Evolutionary conservation across 2,329 filamentous ascomycete species (phyloP).

Genomic region (Colletotrichum sp.): DNA sequence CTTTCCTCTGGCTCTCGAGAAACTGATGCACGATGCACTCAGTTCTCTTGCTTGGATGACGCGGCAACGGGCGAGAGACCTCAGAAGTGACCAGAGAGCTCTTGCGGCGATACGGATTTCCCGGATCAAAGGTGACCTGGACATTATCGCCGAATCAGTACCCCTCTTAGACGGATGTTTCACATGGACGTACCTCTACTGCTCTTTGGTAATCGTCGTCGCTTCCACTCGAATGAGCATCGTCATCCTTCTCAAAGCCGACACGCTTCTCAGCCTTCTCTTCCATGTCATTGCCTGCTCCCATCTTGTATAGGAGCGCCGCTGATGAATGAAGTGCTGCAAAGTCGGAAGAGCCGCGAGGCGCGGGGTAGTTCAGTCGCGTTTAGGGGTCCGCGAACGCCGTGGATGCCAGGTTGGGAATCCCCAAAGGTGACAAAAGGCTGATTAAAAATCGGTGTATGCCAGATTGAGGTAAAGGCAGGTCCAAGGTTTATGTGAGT

Average conservation of each 20-base stretch:
- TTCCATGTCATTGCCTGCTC: not conserved
- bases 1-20: slow-evolving; percentile 59
- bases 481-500: not conserved
- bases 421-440: not conserved
- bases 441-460: not conserved
- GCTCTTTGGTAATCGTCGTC: slow-evolving; percentile 54
- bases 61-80: slow-evolving; percentile 38
- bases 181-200: slow-evolving; percentile 50
- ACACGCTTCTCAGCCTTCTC: slow-evolving; percentile 28
- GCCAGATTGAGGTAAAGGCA: not conserved
- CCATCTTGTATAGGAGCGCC: not conserved
- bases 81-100: slow-evolving; percentile 66
- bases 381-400: not conserved
- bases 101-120: slow-evolving; percentile 68
- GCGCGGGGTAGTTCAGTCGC: slow-evolving; percentile 9
- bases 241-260: slow-evolving; percentile 35
- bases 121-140: slow-evolving; percentile 67
- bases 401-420: not conserved
- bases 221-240: slow-evolving; percentile 49
- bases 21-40: slow-evolving; percentile 72
- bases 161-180: not conserved
- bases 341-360: not conserved
- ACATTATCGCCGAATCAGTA: not conserved
- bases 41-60: slow-evolving; percentile 43
- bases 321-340: not conserved